A percentile compares a stretch with the other conserved stretches of the same genome.
Evolutionary conservation across 2,329 filamentous ascomycete species (phyloP).

Genomic region (Blastomyces silverae): DNA sequence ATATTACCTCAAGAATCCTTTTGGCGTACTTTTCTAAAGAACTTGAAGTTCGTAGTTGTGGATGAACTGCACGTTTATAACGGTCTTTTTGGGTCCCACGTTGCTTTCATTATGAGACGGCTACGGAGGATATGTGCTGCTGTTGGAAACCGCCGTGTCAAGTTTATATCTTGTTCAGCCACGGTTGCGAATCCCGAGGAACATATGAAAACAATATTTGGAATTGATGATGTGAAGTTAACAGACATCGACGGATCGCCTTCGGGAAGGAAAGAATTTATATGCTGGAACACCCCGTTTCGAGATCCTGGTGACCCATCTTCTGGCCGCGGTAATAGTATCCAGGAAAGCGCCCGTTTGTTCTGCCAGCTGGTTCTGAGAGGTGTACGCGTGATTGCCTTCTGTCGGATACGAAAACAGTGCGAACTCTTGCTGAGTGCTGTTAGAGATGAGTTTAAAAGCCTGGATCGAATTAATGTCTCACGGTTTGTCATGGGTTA

Average conservation of each 20-base stretch:
- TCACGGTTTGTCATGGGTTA: constrained; percentile 86
- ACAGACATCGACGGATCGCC: constrained; percentile 92
- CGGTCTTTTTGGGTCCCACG: constrained; percentile 85
- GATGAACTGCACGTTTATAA: constrained; percentile 96
- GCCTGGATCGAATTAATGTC: constrained; percentile 66
- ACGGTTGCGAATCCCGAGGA: constrained; percentile 87
- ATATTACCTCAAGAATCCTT: constrained; percentile 85
- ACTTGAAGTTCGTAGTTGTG: constrained; percentile 83
- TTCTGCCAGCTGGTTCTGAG: constrained; percentile 85
- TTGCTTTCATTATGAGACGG: constrained; percentile 89
- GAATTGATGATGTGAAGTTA: constrained; percentile 69
- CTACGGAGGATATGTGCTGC: constrained; percentile 82
- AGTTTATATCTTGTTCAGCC: constrained; percentile 92
- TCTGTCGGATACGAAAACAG: constrained; percentile 78
- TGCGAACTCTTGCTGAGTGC: constrained; percentile 79
- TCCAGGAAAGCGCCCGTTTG: constrained; percentile 78
- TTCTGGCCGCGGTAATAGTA: constrained; percentile 74
- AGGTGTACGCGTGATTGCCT: constrained; percentile 86
- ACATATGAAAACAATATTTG: constrained; percentile 94
- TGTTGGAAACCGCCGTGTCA: constrained; percentile 75
- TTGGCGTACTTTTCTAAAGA: constrained; percentile 83
- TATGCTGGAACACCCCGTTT: constrained; percentile 97
- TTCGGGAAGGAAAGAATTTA: constrained; percentile 83
- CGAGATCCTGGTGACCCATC: constrained; percentile 82
- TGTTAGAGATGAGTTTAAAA: constrained; percentile 68